Conservation (phyloP, 768 basidiomycete species). For the Tulasnella sp. region DNA sequence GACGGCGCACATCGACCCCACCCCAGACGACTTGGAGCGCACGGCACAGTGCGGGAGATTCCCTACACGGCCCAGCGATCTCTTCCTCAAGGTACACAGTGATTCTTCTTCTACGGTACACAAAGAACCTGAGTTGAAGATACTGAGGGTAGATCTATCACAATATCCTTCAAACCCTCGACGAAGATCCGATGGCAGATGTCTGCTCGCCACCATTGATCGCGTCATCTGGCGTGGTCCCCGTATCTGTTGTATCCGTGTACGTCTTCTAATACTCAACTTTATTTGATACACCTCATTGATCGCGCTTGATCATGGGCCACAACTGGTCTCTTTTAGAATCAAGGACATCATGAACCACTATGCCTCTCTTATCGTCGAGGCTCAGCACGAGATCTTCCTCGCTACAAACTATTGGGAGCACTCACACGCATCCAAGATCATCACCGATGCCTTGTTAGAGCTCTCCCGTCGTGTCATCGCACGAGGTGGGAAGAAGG, state of each 20-base stretch:
- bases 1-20: conserved; percentile 22
- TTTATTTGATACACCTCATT: background rate
- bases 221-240: conserved; percentile 50
- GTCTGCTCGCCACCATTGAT: conserved; percentile 53
- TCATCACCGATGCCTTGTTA: conserved; percentile 40
- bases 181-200: conserved; percentile 42
- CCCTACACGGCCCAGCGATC: conserved; percentile 40
- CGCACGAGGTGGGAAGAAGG: conserved; percentile 33
- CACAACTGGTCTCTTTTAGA: conserved; percentile 25
- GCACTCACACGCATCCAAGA: conserved; percentile 39
- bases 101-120: background rate
- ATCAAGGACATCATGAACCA: conserved; percentile 68
- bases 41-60: conserved; percentile 43
- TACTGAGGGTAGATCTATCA: conserved; percentile 40
- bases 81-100: conserved; percentile 47
- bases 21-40: conserved; percentile 35
- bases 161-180: conserved; percentile 48
- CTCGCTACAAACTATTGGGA: conserved; percentile 58
- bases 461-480: conserved; percentile 39
- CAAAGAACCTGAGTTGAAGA: background rate
- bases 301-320: conserved; percentile 8
- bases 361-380: conserved; percentile 49
- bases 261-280: conserved; percentile 17
- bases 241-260: conserved; percentile 45
- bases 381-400: conserved; percentile 52